These are phyloP conservation scores for Xylaria intraflava DNA, from an alignment of 495 filamentous ascomycete genomes.

Conservation along the genomic window DNA sequence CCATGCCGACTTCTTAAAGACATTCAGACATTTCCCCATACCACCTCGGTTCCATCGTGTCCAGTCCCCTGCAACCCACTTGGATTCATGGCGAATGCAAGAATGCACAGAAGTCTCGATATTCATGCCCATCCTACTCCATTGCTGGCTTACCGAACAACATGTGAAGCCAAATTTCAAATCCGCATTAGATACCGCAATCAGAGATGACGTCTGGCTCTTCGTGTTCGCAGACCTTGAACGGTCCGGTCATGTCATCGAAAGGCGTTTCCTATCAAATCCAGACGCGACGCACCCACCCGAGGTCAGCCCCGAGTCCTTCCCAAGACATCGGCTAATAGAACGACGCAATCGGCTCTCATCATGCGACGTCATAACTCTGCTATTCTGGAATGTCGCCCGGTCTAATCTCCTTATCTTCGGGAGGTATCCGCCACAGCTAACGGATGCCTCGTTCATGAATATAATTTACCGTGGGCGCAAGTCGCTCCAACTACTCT, in stretches of 20 bases:
- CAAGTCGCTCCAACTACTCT: not conserved
- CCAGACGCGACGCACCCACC: too few species aligned
- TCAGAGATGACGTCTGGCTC: not conserved
- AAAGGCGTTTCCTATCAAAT: too few species aligned
- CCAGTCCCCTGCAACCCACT: not conserved
- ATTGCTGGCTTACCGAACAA: not conserved
- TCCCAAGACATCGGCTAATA: too few species aligned
- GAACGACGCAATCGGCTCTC: too few species aligned
- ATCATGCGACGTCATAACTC: too few species aligned
- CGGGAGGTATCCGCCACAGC: not conserved
- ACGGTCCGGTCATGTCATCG: too few species aligned
- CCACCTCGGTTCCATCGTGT: not conserved
- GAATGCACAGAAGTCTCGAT: not conserved
- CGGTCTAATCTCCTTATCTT: not conserved
- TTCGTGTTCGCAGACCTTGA: not conserved
- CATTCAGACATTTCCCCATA: not conserved
- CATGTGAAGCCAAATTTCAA: not conserved
- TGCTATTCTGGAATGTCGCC: not conserved
- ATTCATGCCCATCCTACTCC: not conserved
- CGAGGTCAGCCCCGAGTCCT: not conserved
- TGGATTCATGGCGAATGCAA: not conserved
- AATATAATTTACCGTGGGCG: not conserved
- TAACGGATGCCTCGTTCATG: not conserved
- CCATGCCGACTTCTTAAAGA: not conserved
- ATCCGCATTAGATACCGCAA: not conserved